Conservation (phyloP, 495 filamentous ascomycete genomes). For the Penicillium bovifimosum region DNA sequence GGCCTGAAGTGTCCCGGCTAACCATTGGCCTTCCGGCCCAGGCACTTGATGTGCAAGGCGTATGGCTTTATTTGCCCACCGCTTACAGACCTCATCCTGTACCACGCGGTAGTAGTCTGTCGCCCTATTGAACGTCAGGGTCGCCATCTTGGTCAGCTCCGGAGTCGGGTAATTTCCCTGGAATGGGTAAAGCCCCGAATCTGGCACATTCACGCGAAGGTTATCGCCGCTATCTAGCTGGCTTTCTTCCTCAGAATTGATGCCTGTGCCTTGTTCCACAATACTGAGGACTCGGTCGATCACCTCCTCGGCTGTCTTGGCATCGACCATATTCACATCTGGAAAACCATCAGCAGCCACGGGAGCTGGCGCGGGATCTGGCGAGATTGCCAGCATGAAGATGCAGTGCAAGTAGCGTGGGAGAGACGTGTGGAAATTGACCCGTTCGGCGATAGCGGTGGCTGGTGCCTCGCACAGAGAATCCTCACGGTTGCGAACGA, state of each 20-base stretch:
- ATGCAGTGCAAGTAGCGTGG: conserved; percentile 1
- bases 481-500: neutral
- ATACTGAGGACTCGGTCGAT: conserved; percentile 49
- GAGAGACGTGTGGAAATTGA: neutral
- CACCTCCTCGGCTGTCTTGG: conserved; percentile 20
- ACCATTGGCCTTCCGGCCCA: conserved; percentile 30
- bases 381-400: neutral
- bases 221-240: no score
- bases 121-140: conserved; percentile 67
- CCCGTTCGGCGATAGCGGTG: neutral
- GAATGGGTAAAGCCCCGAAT: neutral
- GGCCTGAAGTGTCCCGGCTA: conserved; percentile 49
- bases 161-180: conserved; percentile 50
- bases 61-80: conserved; percentile 64
- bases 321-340: neutral
- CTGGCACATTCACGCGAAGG: neutral
- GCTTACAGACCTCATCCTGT: conserved; percentile 51
- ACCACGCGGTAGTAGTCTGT: conserved; percentile 61
- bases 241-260: no score
- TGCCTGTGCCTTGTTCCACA: conserved; percentile 31
- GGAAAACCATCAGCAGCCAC: no score
- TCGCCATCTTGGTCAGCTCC: conserved; percentile 75
- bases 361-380: neutral
- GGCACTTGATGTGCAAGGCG: conserved; percentile 51
- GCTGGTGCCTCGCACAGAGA: neutral